Evolutionary conservation across 495 filamentous ascomycete genomes (phyloP).

Genomic region (Thozetella sp.): DNA sequence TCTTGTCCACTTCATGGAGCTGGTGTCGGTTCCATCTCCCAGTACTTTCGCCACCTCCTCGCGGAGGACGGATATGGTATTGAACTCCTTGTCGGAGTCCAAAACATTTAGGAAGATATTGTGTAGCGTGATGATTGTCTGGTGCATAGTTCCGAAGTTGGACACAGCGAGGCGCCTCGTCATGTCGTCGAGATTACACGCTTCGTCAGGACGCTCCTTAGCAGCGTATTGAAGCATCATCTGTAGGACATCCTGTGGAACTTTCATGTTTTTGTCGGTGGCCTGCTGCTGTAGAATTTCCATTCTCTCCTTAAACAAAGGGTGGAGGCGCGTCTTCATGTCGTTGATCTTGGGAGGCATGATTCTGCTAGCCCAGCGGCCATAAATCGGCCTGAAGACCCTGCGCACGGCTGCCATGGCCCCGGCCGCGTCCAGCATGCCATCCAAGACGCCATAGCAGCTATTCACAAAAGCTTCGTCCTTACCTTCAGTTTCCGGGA

Average conservation of each 20-base stretch:
- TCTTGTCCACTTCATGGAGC: constrained; percentile 28
- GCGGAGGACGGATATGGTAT: constrained; percentile 34
- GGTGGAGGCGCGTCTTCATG: constrained; percentile 20
- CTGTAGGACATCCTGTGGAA: constrained; percentile 35
- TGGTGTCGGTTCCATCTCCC: constrained; percentile 2
- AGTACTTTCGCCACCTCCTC: constrained; percentile 22
- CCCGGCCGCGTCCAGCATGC: neutral
- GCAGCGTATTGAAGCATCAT: constrained; percentile 34
- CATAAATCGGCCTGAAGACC: neutral
- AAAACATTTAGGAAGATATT: constrained; percentile 31
- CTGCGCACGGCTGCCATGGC: neutral
- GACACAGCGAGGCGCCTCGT: constrained; percentile 19
- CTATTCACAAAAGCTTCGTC: constrained; percentile 22
- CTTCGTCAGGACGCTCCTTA: constrained; percentile 28
- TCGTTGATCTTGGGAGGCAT: neutral
- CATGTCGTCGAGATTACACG: constrained; percentile 26
- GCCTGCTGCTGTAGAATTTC: neutral
- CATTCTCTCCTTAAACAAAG: constrained; percentile 7
- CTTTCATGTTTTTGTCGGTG: neutral
- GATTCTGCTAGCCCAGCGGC: neutral
- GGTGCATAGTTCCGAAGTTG: constrained; percentile 29
- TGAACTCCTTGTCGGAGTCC: constrained; percentile 27
- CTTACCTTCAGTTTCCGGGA: constrained; percentile 14
- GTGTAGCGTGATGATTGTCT: constrained; percentile 16
- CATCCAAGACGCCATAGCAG: neutral